Base-by-base conservation (phyloP, 2,329 filamentous ascomycete genomes). In the Alternaria triticimaculans region DNA sequence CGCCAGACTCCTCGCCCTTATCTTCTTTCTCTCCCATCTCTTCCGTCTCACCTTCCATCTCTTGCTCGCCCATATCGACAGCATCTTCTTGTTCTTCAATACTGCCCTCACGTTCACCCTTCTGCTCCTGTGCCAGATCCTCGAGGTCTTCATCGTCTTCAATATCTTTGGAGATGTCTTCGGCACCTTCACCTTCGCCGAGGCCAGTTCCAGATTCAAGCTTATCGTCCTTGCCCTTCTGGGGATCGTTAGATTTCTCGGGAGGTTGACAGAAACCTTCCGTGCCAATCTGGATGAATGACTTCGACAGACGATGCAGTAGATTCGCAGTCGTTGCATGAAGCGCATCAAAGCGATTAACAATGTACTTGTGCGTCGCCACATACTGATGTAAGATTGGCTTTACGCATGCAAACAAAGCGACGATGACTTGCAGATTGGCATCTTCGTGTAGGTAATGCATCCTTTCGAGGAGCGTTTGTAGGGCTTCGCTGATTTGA, bases 161-260 rank as follows among this genome's bases (percentile, higher is more conserved):
- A 50, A 99, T 91, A 74, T 99, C 96, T 78, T 99, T 98, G 81
- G 94, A 98, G 68, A 99, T 98, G 79, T 99, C 95, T 77, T 99
- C 94, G 5, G 92, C 94, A 18, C 95, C 96, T 79, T 97, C 92
- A 11, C 96, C 96, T 49, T 97, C 96, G 20, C 96, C 96, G 23
- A 99, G 88, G 33, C 96, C 96, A 11, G 94, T 98, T 15, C 96
- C 96, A 41, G 89, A 89, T 80, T 99, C 95, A 28, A 97, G 84
- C 72, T 97, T 92, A 12, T 94, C 92, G 23, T 88, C 87, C 63
- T 92, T 87, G 20, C 88, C 88, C 55, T 89, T 86, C 60, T 90
- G 88, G 53, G 90, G 88, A 44, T 92, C 78, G 15, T 68, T 67
- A 3, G 89, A 89, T 71, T 94, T 91, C 72, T 98, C 94, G 21